Evolutionary conservation across 305 asterid genomes (phyloP), one percentile per base, ranked within the genome.

Genomic region (Fraxinus platypoda): DNA sequence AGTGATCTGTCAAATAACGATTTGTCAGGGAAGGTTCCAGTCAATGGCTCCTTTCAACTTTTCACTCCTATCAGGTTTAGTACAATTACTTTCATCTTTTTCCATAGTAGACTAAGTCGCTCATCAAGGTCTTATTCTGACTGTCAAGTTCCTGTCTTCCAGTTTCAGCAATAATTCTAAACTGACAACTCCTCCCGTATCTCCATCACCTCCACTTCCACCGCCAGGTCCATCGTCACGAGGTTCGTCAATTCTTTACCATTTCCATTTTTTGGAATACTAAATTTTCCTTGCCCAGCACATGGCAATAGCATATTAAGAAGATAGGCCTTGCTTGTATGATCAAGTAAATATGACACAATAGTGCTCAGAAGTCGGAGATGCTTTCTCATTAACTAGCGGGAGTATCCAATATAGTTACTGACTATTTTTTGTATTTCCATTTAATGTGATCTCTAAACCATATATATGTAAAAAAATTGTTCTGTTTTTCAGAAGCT

Each of bases 1-100:
- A 95, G 99, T 37, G 99, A 95, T 92, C 94, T 94, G 83, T 94
- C 99, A 76, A 94, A 84, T 84, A 95, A 95, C 86, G 34, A 35
- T 0, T 88, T 95, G 75, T 82, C 87, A 0, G 99, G 99, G 49
- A 80, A 21, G 81, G 90, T 90, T 84, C 99, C 99, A 34, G 88
- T 87, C 74, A 93, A 91, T 79, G 99, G 99, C 71, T 95, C 98
- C 88, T 95, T 95, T 89, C 89, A 89, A 84, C 92, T 93, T 75
- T 94, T 95, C 82, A 95, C 98, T 78, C 97, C 99, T 78, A 92
- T 92, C 90, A 93, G 99, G 99, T 95, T 85, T 87, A 80, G 80
- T 83, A 72, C 74, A 78, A 30, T 74, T 81, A 75, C 84, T 79
- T 80, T 81, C 83, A 15, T 23, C 62, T 75, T 76, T 54, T 76